A percentile compares a stretch with the other conserved stretches of the same genome.
Evolutionary conservation across 2,329 filamentous ascomycete species (phyloP).

Genomic region (Geosmithia flava): DNA sequence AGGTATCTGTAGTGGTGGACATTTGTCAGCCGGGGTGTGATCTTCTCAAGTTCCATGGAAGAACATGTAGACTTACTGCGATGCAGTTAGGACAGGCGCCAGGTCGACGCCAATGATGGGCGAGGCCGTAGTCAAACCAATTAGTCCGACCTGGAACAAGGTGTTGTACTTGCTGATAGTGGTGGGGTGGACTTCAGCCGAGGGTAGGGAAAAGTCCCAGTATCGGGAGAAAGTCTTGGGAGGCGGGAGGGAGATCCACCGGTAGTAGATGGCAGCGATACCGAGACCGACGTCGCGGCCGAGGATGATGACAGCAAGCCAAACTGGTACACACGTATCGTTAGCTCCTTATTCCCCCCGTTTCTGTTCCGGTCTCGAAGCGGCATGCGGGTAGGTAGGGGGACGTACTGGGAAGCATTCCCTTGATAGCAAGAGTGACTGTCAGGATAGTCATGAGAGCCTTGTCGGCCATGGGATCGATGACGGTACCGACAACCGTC

Average conservation of each 20-base stretch:
- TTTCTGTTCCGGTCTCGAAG: not conserved
- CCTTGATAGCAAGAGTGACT: constrained; percentile 72
- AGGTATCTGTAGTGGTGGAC: constrained; percentile 45
- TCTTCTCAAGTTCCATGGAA: too few species aligned
- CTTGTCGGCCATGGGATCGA: constrained; percentile 97
- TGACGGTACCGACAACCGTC: constrained; percentile 88
- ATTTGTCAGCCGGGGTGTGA: not conserved
- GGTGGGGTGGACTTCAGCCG: constrained; percentile 72
- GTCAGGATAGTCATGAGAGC: constrained; percentile 88
- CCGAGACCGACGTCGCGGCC: constrained; percentile 76
- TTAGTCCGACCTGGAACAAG: constrained; percentile 74
- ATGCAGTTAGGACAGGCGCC: constrained; percentile 39
- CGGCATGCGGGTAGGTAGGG: not conserved
- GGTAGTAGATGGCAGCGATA: constrained; percentile 84
- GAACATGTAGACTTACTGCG: constrained; percentile 42
- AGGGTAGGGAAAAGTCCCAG: constrained; percentile 93
- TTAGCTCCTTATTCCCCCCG: not conserved
- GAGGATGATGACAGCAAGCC: constrained; percentile 81
- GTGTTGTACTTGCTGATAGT: constrained; percentile 89
- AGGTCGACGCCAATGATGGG: constrained; percentile 57
- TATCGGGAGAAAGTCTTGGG: constrained; percentile 89
- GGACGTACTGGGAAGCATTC: constrained; percentile 62
- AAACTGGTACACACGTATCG: constrained; percentile 38
- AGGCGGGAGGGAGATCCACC: constrained; percentile 84
- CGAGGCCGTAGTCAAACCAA: constrained; percentile 72